Base-by-base conservation (phyloP, 495 filamentous ascomycete species). In the Thermothielavioides terrestris region DNA sequence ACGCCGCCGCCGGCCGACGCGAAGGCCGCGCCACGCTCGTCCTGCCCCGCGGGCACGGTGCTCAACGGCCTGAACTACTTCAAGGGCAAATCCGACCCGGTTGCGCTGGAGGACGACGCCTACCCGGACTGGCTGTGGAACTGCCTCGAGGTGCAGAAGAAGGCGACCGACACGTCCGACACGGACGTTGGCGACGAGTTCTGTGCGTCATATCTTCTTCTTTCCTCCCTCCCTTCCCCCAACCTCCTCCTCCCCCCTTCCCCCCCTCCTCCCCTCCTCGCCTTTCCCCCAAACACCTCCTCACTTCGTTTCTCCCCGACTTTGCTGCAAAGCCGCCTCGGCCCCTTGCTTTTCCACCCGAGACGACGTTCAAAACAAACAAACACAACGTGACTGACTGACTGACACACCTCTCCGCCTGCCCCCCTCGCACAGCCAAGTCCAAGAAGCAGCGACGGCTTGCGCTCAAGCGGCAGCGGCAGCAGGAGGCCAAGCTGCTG, bases 61-160 rank as follows among this genome's bases (percentile, higher is more conserved):
- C 61, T 98, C 46, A 80, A 73, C 26, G 88, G 89, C 6, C 74
- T 98, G 52, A 94, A 89, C 65, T 95, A 92, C 71, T 71, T 94
- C 60, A 96, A 95, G 72, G 70, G 69, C 46, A 67, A 63, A 52
- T 76, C 76, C 32, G 82, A 88, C 61, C 81, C 81, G 0, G 56
- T 94, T 10, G 92, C 92, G 25, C 70, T 81, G 58, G 77, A 84
- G 45, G 92, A 98, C 63, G 69, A 77, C 27, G 89, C 88, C 46
- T 98, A 98, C 70, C 92, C 92, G 14, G 77, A 73, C 11, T 98
- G 92, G 92, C 69, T 98, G 45, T 98, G 92, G 92, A 68, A 61
- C 0, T 77, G 89, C 54, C 69, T 96, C 21, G 78, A 79, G 15
- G 70, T 76, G 62, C 62, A 69, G 56, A 74, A 75, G 59, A 75